Percentiles rank a stretch among this genome's conserved stretches.
Evolutionary conservation across 192 early-diverging fungal species (phyloP).

Genomic region (Backusella morwellensis): DNA sequence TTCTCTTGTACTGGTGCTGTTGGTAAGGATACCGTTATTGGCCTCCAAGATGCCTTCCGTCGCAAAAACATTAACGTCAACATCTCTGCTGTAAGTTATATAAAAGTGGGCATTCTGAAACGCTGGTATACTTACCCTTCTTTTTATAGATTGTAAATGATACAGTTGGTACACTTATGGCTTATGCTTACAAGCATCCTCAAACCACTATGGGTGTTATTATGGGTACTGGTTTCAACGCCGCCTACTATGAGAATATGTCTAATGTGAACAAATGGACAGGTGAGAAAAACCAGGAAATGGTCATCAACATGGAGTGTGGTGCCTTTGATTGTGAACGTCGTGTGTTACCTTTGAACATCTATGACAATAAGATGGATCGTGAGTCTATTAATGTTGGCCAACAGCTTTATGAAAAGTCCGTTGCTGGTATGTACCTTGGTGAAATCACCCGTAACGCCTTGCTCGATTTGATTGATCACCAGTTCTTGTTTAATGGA

Average conservation of each 20-base stretch:
- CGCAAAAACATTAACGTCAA: slow-evolving; percentile 73
- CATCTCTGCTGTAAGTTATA: slow-evolving; percentile 39
- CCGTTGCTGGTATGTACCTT: slow-evolving; percentile 92
- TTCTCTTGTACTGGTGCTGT: slow-evolving; percentile 75
- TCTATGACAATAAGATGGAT: slow-evolving; percentile 84
- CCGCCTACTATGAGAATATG: slow-evolving; percentile 59
- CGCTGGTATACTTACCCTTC: not conserved
- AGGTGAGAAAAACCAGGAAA: slow-evolving; percentile 45
- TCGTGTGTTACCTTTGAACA: slow-evolving; percentile 74
- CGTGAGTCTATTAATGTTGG: slow-evolving; percentile 77
- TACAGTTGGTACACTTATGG: slow-evolving; percentile 91
- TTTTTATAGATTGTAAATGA: slow-evolving; percentile 79
- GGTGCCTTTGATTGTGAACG: slow-evolving; percentile 85
- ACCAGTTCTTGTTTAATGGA: slow-evolving; percentile 73
- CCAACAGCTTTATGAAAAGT: slow-evolving; percentile 88
- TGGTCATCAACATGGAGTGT: slow-evolving; percentile 96
- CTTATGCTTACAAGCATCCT: slow-evolving; percentile 80
- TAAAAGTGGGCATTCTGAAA: not conserved
- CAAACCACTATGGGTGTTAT: slow-evolving; percentile 86
- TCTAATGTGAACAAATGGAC: slow-evolving; percentile 45
- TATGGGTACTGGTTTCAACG: slow-evolving; percentile 94
- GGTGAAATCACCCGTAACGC: slow-evolving; percentile 85
- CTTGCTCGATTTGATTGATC: slow-evolving; percentile 78
- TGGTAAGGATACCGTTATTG: slow-evolving; percentile 66
- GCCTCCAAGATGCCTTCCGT: slow-evolving; percentile 80